Evolutionary conservation across 345 rosid genomes (phyloP), one percentile per base, ranked within the genome.

Genomic region (Atalantia buxifolia): DNA sequence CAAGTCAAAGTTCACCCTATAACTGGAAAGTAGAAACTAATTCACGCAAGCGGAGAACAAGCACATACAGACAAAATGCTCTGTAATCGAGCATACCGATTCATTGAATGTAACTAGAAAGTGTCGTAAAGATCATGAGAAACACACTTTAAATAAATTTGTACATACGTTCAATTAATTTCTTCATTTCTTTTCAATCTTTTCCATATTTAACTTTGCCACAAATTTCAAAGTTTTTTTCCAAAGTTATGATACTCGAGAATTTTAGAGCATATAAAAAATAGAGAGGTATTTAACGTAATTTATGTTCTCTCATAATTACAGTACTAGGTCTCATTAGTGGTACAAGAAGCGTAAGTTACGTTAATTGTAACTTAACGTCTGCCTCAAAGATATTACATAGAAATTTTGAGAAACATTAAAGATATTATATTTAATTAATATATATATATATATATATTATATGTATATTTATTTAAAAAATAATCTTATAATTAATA

Each of bases 71-170:
- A 79, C 75, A 79, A 74, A 75, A 75, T 27, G 57, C 64, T 48
- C 56, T 48, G 7, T 24, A 75, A 75, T 38, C 16, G 28, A 35
- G 40, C 16, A 30, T 4, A 69, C 64, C 30, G 76, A 69, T 80
- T 69, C 82, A 80, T 69, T 80, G 78, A 80, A 75, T 62, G 79
- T 33, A 80, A 60, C 21, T 3, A 68, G 66, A 74, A 28, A 19
- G 33, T 28, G 61, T 38, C 81, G 1, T 6, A 0, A 33, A 18
- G 36, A 70, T 1, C 5, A 30, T 14, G 21, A 40, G 31, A 56
- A 56, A 3, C 9, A n/a, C 12, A 2, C 6, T 7, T 13, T 27
- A 3, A 45, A 12, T 28, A 13, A 13, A 45, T 25, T 61, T 61
- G 16, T 27, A 27, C 33, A 18, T 53, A 53, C 27, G 65, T 60